A percentile compares a stretch with the other conserved stretches of the same genome.
Conservation (phyloP, 129 eudicot genomes). For the Pulicaria dysenterica region DNA sequence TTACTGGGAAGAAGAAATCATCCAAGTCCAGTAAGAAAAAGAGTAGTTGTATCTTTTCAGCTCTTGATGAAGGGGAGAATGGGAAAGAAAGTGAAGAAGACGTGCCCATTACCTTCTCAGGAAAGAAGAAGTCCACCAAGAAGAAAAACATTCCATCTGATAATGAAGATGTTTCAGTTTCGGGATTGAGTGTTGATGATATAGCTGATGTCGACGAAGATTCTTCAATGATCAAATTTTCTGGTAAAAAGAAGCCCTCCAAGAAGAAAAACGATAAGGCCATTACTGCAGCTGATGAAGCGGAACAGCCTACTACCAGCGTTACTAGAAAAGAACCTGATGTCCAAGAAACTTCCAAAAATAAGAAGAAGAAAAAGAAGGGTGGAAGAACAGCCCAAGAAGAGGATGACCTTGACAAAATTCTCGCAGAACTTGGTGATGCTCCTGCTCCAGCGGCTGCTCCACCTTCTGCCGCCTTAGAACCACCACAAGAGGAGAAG, state of each 20-base stretch:
- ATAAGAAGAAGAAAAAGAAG: constrained; percentile 72
- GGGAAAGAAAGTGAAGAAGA: constrained; percentile 41
- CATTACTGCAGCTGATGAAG: constrained; percentile 32
- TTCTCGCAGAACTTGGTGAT: constrained; percentile 77
- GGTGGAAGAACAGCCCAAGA: constrained; percentile 72
- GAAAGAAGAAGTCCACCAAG: constrained; percentile 71
- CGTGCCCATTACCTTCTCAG: constrained; percentile 46
- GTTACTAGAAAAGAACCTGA: constrained; percentile 35
- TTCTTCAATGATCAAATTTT: constrained; percentile 48
- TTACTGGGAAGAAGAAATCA: constrained; percentile 72
- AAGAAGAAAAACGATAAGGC: constrained; percentile 65
- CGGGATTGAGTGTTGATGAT: constrained; percentile 47
- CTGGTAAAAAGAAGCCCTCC: constrained; percentile 89
- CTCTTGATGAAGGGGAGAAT: constrained; percentile 41
- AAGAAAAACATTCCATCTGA: constrained; percentile 41
- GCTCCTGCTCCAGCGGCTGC: constrained; percentile 29
- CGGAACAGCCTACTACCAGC: constrained; percentile 27
- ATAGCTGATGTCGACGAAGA: constrained; percentile 53
- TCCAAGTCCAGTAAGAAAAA: constrained; percentile 67
- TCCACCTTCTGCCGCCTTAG: constrained; percentile 30
- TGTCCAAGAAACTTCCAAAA: constrained; percentile 59
- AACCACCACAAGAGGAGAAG: constrained; percentile 42
- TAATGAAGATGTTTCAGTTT: constrained; percentile 56
- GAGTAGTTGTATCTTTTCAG: constrained; percentile 43
- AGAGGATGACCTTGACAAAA: constrained; percentile 73